These are phyloP conservation scores for Colletotrichum siamense DNA, from an alignment of 2,329 filamentous ascomycete genomes.

Conservation along the genomic window DNA sequence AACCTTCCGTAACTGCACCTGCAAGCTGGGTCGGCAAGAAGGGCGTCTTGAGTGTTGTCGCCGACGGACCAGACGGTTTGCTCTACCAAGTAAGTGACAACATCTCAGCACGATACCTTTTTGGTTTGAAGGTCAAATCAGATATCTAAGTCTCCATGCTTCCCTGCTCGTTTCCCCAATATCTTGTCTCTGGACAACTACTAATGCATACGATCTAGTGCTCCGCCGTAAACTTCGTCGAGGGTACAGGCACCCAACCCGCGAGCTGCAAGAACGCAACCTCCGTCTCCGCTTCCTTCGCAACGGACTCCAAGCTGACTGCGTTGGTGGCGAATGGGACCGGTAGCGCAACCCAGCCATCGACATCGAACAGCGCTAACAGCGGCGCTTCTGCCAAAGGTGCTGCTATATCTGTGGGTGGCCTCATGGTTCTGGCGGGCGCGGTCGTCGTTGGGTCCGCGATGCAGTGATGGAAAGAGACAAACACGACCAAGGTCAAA, in stretches of 20 bases:
- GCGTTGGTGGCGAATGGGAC: not conserved
- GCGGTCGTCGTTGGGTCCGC: not conserved
- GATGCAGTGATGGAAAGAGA: not conserved
- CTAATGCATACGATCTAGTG: not conserved
- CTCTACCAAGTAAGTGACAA: conserved; percentile 56
- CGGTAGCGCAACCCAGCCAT: not conserved
- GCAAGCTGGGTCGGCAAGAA: conserved; percentile 57
- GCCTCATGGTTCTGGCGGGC: not conserved
- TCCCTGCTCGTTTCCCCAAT: not conserved
- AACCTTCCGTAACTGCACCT: conserved; percentile 52
- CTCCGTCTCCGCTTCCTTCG: not conserved
- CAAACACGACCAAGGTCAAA: not conserved
- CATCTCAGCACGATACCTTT: conserved; percentile 46
- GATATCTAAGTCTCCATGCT: not conserved
- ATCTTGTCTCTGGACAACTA: not conserved
- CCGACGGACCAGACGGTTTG: conserved; percentile 57
- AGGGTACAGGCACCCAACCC: conserved; percentile 35
- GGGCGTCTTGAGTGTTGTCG: conserved; percentile 58
- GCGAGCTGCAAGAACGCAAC: conserved; percentile 41
- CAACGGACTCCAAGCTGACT: not conserved
- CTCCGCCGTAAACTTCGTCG: conserved; percentile 57
- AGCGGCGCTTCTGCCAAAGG: not conserved
- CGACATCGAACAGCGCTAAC: not conserved
- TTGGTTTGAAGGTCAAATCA: not conserved
- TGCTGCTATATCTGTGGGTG: not conserved